A percentile compares a stretch with the other conserved stretches of the same genome.
Evolutionary conservation across 1,284 basidiomycete genomes (phyloP).

Genomic region (Amylostereum chailletii): DNA sequence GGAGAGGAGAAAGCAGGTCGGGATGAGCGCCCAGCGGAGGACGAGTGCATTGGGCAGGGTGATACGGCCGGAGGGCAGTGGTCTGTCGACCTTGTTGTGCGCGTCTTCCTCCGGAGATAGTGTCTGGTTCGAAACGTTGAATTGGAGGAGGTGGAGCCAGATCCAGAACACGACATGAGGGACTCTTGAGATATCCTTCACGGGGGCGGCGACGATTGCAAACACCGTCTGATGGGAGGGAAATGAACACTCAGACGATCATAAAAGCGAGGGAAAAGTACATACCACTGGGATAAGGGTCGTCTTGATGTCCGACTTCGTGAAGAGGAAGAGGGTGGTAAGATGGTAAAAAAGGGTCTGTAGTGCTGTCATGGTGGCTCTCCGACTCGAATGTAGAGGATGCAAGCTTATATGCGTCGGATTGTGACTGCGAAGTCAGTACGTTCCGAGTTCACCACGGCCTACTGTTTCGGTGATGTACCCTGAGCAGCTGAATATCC

Average conservation of each 20-base stretch:
- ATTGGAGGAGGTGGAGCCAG: conserved; percentile 34
- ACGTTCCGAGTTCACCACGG: no score
- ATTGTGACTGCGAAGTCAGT: no score
- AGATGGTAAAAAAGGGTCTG: background rate
- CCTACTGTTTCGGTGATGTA: no score
- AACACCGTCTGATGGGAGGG: conserved; percentile 21
- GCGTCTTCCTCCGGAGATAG: conserved; percentile 29
- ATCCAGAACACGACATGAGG: conserved; percentile 28
- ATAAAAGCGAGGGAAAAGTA: background rate
- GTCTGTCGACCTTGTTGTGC: conserved; percentile 35
- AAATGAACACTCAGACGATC: background rate
- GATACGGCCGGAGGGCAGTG: conserved; percentile 33
- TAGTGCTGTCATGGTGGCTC: no score
- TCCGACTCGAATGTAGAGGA: no score
- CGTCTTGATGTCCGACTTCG: conserved; percentile 30
- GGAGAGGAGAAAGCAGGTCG: conserved; percentile 25
- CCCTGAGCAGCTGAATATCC: no score
- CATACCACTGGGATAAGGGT: conserved; percentile 30
- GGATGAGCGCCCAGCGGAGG: conserved; percentile 27
- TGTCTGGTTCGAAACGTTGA: conserved; percentile 34
- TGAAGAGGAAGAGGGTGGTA: conserved; percentile 30
- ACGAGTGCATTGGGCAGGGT: conserved; percentile 20
- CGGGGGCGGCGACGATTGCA: conserved; percentile 23
- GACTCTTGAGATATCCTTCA: conserved; percentile 14
- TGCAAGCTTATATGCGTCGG: no score